Conservation (phyloP, 805 yeast species). For the Candida koratica region DNA sequence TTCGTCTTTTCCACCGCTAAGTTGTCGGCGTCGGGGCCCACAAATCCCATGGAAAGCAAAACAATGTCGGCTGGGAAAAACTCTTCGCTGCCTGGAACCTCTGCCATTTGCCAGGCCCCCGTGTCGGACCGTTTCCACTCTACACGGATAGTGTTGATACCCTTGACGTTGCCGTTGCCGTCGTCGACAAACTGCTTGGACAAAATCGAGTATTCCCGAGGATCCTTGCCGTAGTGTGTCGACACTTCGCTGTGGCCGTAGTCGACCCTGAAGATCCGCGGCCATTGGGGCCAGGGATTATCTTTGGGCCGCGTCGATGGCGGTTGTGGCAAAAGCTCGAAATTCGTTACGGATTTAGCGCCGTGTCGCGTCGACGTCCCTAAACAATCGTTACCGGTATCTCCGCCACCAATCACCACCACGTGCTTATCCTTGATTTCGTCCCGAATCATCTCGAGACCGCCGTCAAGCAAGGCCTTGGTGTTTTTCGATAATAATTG, state of each 20-base stretch:
- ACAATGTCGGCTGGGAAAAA: constrained; percentile 93
- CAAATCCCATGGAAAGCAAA: constrained; percentile 92
- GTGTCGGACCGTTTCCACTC: constrained; percentile 95
- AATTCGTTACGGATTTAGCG: constrained; percentile 88
- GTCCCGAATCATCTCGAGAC: constrained; percentile 70
- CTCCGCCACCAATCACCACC: constrained; percentile 99
- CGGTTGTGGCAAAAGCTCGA: constrained; percentile 92
- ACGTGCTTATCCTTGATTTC: constrained; percentile 82
- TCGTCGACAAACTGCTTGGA: constrained; percentile 95
- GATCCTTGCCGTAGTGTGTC: constrained; percentile 94
- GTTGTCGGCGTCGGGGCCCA: constrained; percentile 89
- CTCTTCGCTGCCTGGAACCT: constrained; percentile 92
- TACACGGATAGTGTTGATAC: constrained; percentile 92
- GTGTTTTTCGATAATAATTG: constrained; percentile 81
- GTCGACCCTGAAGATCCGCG: constrained; percentile 94
- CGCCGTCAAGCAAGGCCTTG: constrained; percentile 77
- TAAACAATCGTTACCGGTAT: constrained; percentile 97
- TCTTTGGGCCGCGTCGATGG: constrained; percentile 82
- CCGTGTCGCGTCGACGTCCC: constrained; percentile 98
- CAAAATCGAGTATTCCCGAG: constrained; percentile 92
- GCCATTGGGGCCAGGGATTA: constrained; percentile 99
- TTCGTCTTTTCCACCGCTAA: constrained; percentile 64
- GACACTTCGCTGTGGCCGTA: constrained; percentile 96
- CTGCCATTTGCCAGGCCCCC: constrained; percentile 99
- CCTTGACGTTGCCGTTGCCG: constrained; percentile 91